phyloP scores from a whole-genome alignment of 192 early-diverging fungal genomes.

The Umbelopsis isabellina region DNA sequence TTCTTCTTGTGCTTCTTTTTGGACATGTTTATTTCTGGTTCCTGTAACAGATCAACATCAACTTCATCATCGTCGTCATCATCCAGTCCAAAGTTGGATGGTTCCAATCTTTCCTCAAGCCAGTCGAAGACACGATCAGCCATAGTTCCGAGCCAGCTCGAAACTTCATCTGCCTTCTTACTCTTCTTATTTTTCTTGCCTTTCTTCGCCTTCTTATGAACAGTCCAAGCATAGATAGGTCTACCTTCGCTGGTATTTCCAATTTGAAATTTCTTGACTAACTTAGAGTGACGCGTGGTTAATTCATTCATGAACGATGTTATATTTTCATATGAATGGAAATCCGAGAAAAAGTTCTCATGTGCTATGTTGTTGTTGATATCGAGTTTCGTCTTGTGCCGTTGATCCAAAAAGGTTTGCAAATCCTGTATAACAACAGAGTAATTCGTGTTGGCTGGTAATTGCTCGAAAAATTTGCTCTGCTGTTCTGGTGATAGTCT shows the following conservation, averaged over 20 bases:
- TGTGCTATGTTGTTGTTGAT: background rate
- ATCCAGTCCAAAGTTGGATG: background rate
- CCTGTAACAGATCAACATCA: background rate
- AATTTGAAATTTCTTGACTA: conserved; percentile 40
- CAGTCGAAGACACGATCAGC: background rate
- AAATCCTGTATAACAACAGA: background rate
- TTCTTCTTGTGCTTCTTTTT: conserved; percentile 40
- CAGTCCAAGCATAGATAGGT: conserved; percentile 38
- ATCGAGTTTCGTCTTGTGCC: background rate
- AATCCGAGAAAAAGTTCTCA: conserved; percentile 17
- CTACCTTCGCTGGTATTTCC: conserved; percentile 42
- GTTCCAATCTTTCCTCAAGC: conserved; percentile 9
- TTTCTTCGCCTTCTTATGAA: conserved; percentile 38
- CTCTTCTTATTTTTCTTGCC: conserved; percentile 17
- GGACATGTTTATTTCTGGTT: conserved; percentile 26
- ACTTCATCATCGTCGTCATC: conserved; percentile 6
- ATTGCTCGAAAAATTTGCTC: background rate
- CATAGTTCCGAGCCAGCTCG: conserved; percentile 9
- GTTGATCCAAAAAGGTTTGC: background rate
- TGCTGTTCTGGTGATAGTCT: conserved; percentile 1
- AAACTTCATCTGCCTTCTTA: conserved; percentile 2
- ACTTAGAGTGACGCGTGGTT: conserved; percentile 26
- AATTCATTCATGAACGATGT: conserved; percentile 32
- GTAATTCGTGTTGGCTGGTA: background rate
- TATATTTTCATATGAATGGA: conserved; percentile 23